These are phyloP conservation scores for Fusarium protoensiforme DNA, from an alignment of 2,329 filamentous ascomycete species.

Conservation along the genomic window DNA sequence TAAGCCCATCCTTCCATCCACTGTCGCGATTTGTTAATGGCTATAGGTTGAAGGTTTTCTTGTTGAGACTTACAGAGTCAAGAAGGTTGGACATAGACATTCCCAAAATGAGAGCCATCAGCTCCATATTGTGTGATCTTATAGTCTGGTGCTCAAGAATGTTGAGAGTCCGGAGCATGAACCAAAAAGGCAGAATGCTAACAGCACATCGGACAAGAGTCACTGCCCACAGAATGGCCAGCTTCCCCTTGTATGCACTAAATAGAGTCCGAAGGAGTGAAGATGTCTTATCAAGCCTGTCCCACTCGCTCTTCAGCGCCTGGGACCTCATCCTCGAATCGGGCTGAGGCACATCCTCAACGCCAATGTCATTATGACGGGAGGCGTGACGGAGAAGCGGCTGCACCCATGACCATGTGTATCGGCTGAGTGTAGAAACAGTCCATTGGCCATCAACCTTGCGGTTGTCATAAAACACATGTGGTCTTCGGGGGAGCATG, in stretches of 20 bases:
- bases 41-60: neutral
- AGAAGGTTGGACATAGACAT: constrained; percentile 69
- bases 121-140: constrained; percentile 58
- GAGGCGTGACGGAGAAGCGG: constrained; percentile 65
- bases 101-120: constrained; percentile 75
- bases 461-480: constrained; percentile 68
- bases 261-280: constrained; percentile 70
- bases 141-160: constrained; percentile 67
- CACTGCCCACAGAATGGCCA: constrained; percentile 68
- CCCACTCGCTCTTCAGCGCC: constrained; percentile 62
- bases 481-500: constrained; percentile 72
- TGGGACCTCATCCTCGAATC: constrained; percentile 63
- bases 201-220: constrained; percentile 64
- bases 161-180: constrained; percentile 72
- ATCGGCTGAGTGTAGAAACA: constrained; percentile 66
- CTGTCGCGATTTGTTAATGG: constrained; percentile 32
- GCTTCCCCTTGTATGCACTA: constrained; percentile 62
- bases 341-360: constrained; percentile 70
- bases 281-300: constrained; percentile 51
- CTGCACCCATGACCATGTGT: constrained; percentile 73
- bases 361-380: constrained; percentile 67
- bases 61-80: constrained; percentile 48
- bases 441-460: constrained; percentile 72
- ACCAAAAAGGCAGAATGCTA: constrained; percentile 76
- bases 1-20: constrained; percentile 73